Evolutionary conservation across 1,284 basidiomycete species (phyloP), one percentile per base, ranked within the genome.

Genomic region (Apiotrichum gracile): DNA sequence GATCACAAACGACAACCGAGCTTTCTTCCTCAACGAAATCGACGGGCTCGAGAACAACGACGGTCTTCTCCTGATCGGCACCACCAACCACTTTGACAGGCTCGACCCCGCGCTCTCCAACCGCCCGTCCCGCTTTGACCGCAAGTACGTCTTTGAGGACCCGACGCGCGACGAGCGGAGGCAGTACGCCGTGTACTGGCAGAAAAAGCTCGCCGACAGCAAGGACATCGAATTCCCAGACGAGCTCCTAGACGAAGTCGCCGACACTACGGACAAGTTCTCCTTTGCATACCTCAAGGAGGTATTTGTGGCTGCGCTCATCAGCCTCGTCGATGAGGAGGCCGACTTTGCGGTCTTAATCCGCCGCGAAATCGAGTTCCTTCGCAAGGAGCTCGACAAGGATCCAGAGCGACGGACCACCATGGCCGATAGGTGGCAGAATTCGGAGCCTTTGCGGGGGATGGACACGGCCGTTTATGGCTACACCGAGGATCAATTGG

Each of bases 211-310:
- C 50, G 71, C 76, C 52, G 63, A 71, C 61, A 87, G 85, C 70
- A 72, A 81, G 39, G 72, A 79, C 17, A 78, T 89, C 57, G 72
- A 76, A 0, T 88, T 87, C 75, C 82, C 87, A 0, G 82, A 87
- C 56, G 60, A 73, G 16, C 77, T 89, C 27, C 76, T 84, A 6
- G 69, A 80, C 24, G 80, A 84, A 55, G 74, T 87, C 22, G 85
- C 83, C 2, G 73, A 78, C 16, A 59, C 73, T 52, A 89, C 87
- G 0, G 73, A 78, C 22, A 76, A 78, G 27, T 89, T 89, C 74
- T 86, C 84, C 58, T 90, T 88, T 66, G 86, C 87, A 0, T 88
- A 88, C 68, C 78, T 90, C 62, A 89, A 89, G 66, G 87, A 89
- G 73, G 85, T 82, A 5, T 89, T 90, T 54, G 60, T 72, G 8